phyloP scores from a whole-genome alignment of 2,329 filamentous ascomycete genomes.

The Aspergillus sojae region DNA sequence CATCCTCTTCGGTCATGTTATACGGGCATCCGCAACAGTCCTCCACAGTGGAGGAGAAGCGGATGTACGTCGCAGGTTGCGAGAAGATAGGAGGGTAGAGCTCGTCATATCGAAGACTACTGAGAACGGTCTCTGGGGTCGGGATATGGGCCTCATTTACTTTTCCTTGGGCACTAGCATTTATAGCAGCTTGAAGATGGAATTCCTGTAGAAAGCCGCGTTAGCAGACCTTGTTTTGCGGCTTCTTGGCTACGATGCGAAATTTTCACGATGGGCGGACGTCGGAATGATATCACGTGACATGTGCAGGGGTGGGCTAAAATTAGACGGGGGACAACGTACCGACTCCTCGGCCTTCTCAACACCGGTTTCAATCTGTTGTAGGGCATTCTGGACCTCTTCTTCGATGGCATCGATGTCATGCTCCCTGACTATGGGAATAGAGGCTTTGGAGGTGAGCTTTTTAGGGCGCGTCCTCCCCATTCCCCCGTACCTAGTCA shows the following conservation, averaged over 20 bases:
- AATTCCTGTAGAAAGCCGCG: constrained; percentile 68
- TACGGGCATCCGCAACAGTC: constrained; percentile 89
- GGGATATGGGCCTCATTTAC: constrained; percentile 67
- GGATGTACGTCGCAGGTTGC: constrained; percentile 90
- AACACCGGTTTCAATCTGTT: constrained; percentile 90
- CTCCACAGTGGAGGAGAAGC: constrained; percentile 96
- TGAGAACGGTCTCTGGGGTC: constrained; percentile 65
- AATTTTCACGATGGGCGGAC: constrained; percentile 37
- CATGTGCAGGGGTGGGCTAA: constrained; percentile 35
- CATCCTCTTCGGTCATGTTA: constrained; percentile 92
- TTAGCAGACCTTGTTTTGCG: constrained; percentile 23
- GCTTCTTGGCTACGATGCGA: constrained; percentile 20
- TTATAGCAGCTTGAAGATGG: constrained; percentile 86
- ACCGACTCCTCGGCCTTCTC: constrained; percentile 98
- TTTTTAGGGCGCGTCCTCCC: constrained; percentile 63
- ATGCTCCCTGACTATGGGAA: constrained; percentile 84
- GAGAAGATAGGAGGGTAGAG: constrained; percentile 79
- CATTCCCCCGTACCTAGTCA: constrained; percentile 50
- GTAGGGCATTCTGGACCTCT: constrained; percentile 76
- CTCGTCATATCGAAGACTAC: constrained; percentile 79
- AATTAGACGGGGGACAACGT: constrained; percentile 54
- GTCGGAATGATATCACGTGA: constrained; percentile 43
- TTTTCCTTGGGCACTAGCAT: constrained; percentile 63
- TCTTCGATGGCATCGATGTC: constrained; percentile 92
- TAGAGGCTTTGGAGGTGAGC: constrained; percentile 84